phyloP scores from a whole-genome alignment of 2,329 filamentous ascomycete genomes.

The Colletotrichum tropicale region DNA sequence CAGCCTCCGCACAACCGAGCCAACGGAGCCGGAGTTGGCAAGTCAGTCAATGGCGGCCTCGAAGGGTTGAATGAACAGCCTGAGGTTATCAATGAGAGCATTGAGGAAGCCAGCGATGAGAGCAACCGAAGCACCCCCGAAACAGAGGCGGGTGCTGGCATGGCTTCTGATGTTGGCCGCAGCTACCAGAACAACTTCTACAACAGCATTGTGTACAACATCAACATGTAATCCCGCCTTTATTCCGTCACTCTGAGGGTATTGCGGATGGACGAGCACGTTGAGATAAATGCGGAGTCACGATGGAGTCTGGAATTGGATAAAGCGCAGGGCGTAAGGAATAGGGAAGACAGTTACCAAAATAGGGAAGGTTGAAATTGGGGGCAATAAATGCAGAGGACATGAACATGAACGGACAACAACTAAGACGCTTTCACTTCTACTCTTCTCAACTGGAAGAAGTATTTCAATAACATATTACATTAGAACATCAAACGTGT shows the following conservation, averaged over 20 bases:
- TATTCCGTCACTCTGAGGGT: background rate
- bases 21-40: fast-evolving
- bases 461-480: background rate
- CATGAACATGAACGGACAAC: background rate
- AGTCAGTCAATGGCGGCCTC: background rate
- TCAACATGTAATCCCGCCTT: background rate
- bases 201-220: background rate
- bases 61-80: background rate
- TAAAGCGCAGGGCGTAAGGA: background rate
- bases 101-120: background rate
- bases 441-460: background rate
- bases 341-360: background rate
- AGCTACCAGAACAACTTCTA: background rate
- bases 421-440: background rate
- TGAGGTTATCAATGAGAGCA: background rate
- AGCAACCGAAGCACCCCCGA: background rate
- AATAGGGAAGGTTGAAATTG: background rate
- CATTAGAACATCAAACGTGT: background rate
- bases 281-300: background rate
- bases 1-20: background rate
- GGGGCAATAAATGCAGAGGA: background rate
- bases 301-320: background rate
- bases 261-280: background rate
- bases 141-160: fast-evolving
- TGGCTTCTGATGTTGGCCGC: background rate